Percentiles rank a stretch among this genome's conserved stretches.
Conservation (phyloP, 2,329 filamentous ascomycete species). For the Cladosporium sp. region DNA sequence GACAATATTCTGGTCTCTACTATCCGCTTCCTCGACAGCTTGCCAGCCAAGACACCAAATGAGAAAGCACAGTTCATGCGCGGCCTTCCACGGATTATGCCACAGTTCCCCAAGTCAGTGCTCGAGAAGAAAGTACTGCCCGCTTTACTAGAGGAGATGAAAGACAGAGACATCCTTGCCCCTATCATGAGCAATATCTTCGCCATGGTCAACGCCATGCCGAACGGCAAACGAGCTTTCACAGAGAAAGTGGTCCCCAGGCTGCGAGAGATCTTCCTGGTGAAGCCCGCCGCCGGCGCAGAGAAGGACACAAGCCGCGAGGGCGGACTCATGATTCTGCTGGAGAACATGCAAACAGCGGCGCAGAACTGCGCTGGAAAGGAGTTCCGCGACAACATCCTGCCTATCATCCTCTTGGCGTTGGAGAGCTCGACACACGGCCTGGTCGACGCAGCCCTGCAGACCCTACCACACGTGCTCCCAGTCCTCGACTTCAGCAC, state of each 20-base stretch:
- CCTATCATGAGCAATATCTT: conserved; percentile 88
- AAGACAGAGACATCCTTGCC: conserved; percentile 80
- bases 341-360: conserved; percentile 74
- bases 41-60: conserved; percentile 83
- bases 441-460: conserved; percentile 77
- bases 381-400: conserved; percentile 91
- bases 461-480: conserved; percentile 71
- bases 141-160: conserved; percentile 83
- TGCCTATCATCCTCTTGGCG: conserved; percentile 77
- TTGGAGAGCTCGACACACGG: conserved; percentile 86
- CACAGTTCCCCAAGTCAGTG: conserved; percentile 87
- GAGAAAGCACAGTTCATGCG: conserved; percentile 91
- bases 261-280: conserved; percentile 75
- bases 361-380: conserved; percentile 79
- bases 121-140: conserved; percentile 92
- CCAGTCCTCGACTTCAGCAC: conserved; percentile 91
- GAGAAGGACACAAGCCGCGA: conserved; percentile 81
- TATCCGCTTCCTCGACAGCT: conserved; percentile 84
- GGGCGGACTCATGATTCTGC: conserved; percentile 81
- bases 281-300: conserved; percentile 44
- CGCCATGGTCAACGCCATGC: conserved; percentile 74
- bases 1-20: conserved; percentile 95
- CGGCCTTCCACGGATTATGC: conserved; percentile 77
- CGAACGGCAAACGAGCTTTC: conserved; percentile 71
- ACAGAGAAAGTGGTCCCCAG: conserved; percentile 79